Percentiles rank a stretch among this genome's conserved stretches.
These are phyloP conservation scores for Fonsecaea pedrosoi DNA, from an alignment of 2,329 filamentous ascomycete genomes.

Conservation along the genomic window DNA sequence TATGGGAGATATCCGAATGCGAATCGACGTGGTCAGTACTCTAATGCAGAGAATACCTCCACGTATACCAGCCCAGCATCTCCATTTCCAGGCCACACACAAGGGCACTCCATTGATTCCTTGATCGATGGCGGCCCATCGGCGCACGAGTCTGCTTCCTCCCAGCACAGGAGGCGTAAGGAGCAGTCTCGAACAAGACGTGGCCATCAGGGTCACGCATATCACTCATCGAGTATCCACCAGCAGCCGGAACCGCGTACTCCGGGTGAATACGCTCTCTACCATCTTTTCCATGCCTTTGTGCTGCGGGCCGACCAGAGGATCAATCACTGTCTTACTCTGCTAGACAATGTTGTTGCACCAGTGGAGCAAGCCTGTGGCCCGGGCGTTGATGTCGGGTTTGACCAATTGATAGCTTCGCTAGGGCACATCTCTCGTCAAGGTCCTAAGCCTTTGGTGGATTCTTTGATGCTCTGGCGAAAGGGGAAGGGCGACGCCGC, in stretches of 20 bases:
- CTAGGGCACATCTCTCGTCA: constrained; percentile 92
- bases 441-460: constrained; percentile 92
- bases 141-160: constrained; percentile 49
- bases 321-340: constrained; percentile 83
- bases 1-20: constrained; percentile 27
- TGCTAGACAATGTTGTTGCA: constrained; percentile 79
- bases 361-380: constrained; percentile 90
- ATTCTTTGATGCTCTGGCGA: constrained; percentile 97
- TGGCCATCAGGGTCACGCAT: constrained; percentile 63
- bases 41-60: constrained; percentile 25
- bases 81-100: constrained; percentile 37
- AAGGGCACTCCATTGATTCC: constrained; percentile 46
- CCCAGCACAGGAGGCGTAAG: constrained; percentile 52
- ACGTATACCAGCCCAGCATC: constrained; percentile 30
- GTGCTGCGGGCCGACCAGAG: constrained; percentile 97
- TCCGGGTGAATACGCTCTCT: constrained; percentile 95
- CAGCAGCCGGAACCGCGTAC: constrained; percentile 77
- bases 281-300: constrained; percentile 96
- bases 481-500: constrained; percentile 94
- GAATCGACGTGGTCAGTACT: constrained; percentile 31
- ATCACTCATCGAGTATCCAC: constrained; percentile 76
- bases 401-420: constrained; percentile 92
- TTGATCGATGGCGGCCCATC: constrained; percentile 41
- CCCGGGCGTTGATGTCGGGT: constrained; percentile 81
- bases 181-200: constrained; percentile 71